Percentiles rank a stretch among this genome's conserved stretches.
Conservation (phyloP, 2,329 filamentous ascomycete species). For the Paracoccidioides lutzii region DNA sequence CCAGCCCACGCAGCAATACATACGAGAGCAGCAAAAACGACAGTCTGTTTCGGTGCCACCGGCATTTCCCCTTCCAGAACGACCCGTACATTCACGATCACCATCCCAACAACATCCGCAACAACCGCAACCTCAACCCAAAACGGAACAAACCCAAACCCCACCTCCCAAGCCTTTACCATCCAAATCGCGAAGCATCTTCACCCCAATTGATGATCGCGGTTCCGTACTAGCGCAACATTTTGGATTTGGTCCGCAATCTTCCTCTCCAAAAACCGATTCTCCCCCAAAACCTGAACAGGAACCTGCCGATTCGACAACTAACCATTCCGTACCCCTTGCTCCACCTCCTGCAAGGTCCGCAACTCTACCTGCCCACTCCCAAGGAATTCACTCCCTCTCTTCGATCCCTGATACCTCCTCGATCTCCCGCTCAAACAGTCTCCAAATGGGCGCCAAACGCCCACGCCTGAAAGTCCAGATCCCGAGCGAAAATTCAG, state of each 20-base stretch:
- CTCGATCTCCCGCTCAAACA: conserved; percentile 67
- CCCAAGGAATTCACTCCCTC: conserved; percentile 38
- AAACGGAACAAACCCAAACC: conserved; percentile 32
- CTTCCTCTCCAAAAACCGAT: conserved; percentile 35
- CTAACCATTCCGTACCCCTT: conserved; percentile 44
- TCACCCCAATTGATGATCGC: conserved; percentile 91
- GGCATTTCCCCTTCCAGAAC: conserved; percentile 50
- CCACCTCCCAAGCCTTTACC: conserved; percentile 50
- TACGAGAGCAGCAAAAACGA: conserved; percentile 66
- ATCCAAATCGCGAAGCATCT: conserved; percentile 76
- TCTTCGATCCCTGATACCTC: conserved; percentile 57
- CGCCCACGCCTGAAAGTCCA: conserved; percentile 82
- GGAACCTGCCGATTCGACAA: conserved; percentile 48
- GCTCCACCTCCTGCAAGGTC: conserved; percentile 36
- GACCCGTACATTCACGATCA: conserved; percentile 37
- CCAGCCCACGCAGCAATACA: conserved; percentile 54
- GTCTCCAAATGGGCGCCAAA: conserved; percentile 52
- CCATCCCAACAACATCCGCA: conserved; percentile 44
- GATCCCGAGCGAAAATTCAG: conserved; percentile 83
- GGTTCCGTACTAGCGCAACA: conserved; percentile 79
- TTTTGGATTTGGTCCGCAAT: conserved; percentile 52
- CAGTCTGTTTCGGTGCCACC: conserved; percentile 51
- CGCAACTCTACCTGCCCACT: conserved; percentile 38
- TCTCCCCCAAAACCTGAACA: conserved; percentile 24
- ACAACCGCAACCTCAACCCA: conserved; percentile 37